Evolutionary conservation across 1,284 basidiomycete genomes (phyloP).

Genomic region (Ceratobasidium sp.): DNA sequence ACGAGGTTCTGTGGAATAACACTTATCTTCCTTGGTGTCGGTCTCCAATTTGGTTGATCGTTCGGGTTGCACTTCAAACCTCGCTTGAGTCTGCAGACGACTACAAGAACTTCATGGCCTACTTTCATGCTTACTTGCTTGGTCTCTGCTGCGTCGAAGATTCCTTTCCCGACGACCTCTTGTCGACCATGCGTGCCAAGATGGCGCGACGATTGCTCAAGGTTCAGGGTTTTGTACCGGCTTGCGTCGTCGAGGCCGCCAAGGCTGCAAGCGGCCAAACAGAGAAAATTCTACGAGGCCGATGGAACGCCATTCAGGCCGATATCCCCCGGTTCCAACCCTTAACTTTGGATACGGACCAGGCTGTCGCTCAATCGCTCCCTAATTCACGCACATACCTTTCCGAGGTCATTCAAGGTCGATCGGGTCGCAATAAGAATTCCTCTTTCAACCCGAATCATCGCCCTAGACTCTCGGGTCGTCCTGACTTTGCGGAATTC

Average conservation of each 20-base stretch:
- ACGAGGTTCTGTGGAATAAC: slow-evolving; percentile 59
- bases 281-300: slow-evolving; percentile 51
- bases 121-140: slow-evolving; percentile 58
- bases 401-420: not conserved
- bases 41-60: slow-evolving; percentile 62
- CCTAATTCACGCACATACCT: slow-evolving; percentile 54
- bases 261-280: slow-evolving; percentile 46
- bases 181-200: slow-evolving; percentile 58
- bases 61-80: slow-evolving; percentile 64
- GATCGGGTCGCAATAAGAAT: not conserved
- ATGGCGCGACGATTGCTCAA: slow-evolving; percentile 60
- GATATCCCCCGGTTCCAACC: not conserved
- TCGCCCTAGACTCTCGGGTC: not conserved
- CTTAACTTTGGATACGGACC: slow-evolving; percentile 47
- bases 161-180: slow-evolving; percentile 54
- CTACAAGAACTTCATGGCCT: slow-evolving; percentile 66
- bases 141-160: not conserved
- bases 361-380: slow-evolving; percentile 55
- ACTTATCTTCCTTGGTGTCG: slow-evolving; percentile 43
- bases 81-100: slow-evolving; percentile 52
- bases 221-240: slow-evolving; percentile 53
- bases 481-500: not conserved
- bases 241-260: slow-evolving; percentile 51
- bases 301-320: slow-evolving; percentile 54
- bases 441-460: not conserved